A percentile compares a stretch with the other conserved stretches of the same genome.
phyloP scores from a whole-genome alignment of 192 early-diverging fungal genomes.

The Linnemannia exigua region DNA sequence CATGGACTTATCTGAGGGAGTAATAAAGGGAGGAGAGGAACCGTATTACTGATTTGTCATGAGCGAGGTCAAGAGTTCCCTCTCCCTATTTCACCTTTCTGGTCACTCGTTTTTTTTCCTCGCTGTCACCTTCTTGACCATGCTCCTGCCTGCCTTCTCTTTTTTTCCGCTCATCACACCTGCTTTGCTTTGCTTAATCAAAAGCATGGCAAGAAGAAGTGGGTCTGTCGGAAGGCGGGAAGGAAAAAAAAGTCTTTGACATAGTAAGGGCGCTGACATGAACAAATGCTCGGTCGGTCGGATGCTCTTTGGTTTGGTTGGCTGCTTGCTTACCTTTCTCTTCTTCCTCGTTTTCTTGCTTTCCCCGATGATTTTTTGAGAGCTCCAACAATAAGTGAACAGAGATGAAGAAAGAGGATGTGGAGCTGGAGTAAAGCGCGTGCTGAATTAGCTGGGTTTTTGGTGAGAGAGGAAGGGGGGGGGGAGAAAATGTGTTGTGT shows the following conservation, averaged over 20 bases:
- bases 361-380: slow-evolving; percentile 2
- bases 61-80: neutral
- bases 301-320: neutral
- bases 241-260: no score
- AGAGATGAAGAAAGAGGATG: neutral
- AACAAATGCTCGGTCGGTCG: neutral
- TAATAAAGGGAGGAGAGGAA: neutral
- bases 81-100: neutral
- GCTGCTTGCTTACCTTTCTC: neutral
- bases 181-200: neutral
- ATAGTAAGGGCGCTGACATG: neutral
- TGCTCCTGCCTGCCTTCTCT: neutral
- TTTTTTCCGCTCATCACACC: neutral
- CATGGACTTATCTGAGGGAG: neutral
- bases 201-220: no score
- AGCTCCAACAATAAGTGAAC: neutral
- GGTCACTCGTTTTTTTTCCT: neutral
- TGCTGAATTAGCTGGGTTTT: slow-evolving; percentile 7
- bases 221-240: no score
- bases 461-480: neutral
- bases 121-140: neutral
- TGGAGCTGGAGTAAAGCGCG: slow-evolving; percentile 3
- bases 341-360: neutral
- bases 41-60: slow-evolving; percentile 11
- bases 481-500: neutral